Conservation (phyloP, 163 green algal genomes). For the Chlorella variabilis region DNA sequence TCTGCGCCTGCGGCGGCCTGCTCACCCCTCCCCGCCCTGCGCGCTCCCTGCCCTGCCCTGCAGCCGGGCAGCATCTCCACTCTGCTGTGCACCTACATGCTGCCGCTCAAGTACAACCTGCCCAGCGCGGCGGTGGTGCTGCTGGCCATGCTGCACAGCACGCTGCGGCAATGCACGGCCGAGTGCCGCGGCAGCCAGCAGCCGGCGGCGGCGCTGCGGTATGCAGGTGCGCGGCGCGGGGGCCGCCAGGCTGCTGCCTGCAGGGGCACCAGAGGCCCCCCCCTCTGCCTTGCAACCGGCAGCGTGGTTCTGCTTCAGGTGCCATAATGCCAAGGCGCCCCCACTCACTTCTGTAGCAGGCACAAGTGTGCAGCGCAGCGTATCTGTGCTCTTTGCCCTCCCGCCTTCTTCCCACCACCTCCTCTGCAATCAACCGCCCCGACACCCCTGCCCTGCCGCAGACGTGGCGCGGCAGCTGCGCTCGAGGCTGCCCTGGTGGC, state of each 20-base stretch:
- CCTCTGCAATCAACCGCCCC: too few species aligned
- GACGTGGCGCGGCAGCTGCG: not conserved
- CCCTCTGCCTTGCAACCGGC: too few species aligned
- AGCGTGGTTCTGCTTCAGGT: too few species aligned
- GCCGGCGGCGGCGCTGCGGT: not conserved
- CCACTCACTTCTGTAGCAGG: too few species aligned
- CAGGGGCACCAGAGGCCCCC: too few species aligned
- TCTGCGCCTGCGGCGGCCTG: too few species aligned
- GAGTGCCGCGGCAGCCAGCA: not conserved
- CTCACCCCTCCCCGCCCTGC: too few species aligned
- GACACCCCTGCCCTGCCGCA: not conserved
- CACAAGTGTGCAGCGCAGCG: too few species aligned
- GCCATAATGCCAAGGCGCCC: too few species aligned
- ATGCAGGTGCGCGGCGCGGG: not conserved
- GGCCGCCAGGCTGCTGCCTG: too few species aligned
- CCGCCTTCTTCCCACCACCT: too few species aligned
- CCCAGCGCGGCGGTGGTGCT: not conserved
- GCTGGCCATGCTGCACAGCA: not conserved
- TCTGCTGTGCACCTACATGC: constrained; percentile 1
- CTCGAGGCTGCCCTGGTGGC: not conserved
- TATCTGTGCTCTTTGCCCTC: too few species aligned
- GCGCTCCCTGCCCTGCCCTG: not conserved
- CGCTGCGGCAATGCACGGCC: not conserved
- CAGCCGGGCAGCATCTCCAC: not conserved
- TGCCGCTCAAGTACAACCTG: not conserved